Percentiles rank a stretch among this genome's conserved stretches.
phyloP scores from a whole-genome alignment of 495 filamentous ascomycete genomes.

The Talaromyces thailandensis region DNA sequence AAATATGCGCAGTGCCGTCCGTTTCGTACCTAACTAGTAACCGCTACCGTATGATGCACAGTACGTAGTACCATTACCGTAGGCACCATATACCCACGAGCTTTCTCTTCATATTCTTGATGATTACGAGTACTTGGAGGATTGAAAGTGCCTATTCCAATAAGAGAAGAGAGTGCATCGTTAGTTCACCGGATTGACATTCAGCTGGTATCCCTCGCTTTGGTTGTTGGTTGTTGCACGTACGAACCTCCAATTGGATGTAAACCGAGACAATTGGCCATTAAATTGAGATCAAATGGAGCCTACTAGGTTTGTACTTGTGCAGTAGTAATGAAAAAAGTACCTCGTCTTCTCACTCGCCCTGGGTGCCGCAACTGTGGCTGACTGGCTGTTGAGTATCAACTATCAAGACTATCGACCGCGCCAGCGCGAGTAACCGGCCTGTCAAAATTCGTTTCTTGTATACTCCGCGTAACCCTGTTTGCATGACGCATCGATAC shows the following conservation, averaged over 20 bases:
- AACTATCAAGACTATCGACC: neutral
- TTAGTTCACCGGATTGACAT: neutral
- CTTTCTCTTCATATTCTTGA: neutral
- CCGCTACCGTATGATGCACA: neutral
- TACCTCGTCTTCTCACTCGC: neutral
- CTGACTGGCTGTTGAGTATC: neutral
- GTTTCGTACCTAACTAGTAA: neutral
- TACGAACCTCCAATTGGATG: neutral
- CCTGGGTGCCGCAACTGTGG: neutral
- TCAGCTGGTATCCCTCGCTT: conserved; percentile 3
- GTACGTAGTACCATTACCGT: neutral
- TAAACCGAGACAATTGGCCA: neutral
- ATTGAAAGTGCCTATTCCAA: neutral
- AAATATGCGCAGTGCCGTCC: neutral
- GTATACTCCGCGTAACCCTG: neutral
- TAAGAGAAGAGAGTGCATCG: neutral
- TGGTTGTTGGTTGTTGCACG: neutral
- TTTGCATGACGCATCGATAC: neutral
- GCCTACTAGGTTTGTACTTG: neutral
- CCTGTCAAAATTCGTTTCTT: neutral
- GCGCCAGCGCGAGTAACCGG: neutral
- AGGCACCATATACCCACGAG: neutral
- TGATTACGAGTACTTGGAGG: neutral
- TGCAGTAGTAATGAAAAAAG: neutral
- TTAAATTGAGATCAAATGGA: neutral